Evolutionary conservation across 305 asterid genomes (phyloP).

Genomic region (Salvia sclarea): DNA sequence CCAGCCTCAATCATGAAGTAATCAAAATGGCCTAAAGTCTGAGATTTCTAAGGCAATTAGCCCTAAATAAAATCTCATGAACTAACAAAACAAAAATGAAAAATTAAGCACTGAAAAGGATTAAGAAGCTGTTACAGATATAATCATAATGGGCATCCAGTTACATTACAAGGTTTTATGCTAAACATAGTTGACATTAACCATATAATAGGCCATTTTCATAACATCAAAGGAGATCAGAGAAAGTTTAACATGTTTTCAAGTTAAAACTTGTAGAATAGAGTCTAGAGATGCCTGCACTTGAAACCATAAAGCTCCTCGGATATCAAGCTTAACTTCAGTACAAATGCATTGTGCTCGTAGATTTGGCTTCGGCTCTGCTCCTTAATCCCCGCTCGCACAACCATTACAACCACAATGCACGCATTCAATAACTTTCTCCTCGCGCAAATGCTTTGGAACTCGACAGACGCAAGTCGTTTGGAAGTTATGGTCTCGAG

Average conservation of each 20-base stretch:
- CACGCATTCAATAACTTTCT: slow-evolving; percentile 86
- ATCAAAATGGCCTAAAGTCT: too few relatives aligned
- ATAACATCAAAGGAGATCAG: neutral
- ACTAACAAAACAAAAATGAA: too few relatives aligned
- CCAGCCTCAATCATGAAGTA: too few relatives aligned
- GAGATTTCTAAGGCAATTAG: too few relatives aligned
- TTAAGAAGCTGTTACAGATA: neutral
- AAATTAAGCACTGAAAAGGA: neutral
- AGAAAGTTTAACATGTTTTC: neutral
- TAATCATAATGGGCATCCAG: neutral
- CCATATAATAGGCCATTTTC: neutral
- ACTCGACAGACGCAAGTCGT: slow-evolving; percentile 92
- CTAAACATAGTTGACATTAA: neutral
- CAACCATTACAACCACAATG: slow-evolving; percentile 92
- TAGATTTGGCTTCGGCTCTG: neutral
- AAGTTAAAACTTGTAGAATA: neutral
- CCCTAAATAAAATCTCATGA: too few relatives aligned
- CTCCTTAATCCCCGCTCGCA: slow-evolving; percentile 81
- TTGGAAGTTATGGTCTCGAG: slow-evolving; percentile 90
- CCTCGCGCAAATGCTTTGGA: slow-evolving; percentile 86
- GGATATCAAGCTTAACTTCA: neutral
- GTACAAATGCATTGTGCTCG: neutral
- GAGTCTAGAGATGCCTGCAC: neutral
- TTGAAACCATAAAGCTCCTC: neutral
- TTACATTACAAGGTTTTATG: neutral